A percentile compares a stretch with the other conserved stretches of the same genome.
These are phyloP conservation scores for Cryptococcus sp. DNA, from an alignment of 1,284 basidiomycete genomes.

Conservation along the genomic window DNA sequence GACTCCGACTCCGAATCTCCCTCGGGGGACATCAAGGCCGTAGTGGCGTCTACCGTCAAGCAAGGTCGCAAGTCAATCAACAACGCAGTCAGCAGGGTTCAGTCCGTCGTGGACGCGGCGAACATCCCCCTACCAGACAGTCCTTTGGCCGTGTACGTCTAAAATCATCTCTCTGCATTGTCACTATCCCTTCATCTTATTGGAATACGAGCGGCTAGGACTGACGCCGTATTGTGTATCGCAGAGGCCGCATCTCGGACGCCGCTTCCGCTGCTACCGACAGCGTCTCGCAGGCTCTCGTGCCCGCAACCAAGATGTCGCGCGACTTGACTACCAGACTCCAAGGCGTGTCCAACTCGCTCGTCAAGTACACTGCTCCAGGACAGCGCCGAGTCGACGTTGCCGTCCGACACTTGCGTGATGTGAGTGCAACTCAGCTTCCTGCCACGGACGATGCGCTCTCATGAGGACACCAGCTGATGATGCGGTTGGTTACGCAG, in stretches of 20 bases:
- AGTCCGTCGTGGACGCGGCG: constrained; percentile 35
- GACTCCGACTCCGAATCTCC: constrained; percentile 34
- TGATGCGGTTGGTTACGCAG: constrained; percentile 14
- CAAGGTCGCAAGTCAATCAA: constrained; percentile 36
- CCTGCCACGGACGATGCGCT: background rate
- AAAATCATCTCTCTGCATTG: background rate
- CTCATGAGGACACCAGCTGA: background rate
- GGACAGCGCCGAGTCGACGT: constrained; percentile 21
- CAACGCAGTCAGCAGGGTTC: constrained; percentile 35
- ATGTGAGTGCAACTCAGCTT: constrained; percentile 18
- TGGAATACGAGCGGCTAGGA: background rate
- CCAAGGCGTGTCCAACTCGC: constrained; percentile 8
- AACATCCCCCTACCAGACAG: constrained; percentile 44
- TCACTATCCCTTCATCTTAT: background rate
- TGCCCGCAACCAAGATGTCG: constrained; percentile 8
- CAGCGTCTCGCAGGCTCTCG: constrained; percentile 18
- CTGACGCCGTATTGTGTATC: background rate
- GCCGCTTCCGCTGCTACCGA: constrained; percentile 10
- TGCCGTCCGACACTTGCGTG: constrained; percentile 29
- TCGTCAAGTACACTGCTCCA: constrained; percentile 20
- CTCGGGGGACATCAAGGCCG: constrained; percentile 27
- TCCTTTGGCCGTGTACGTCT: constrained; percentile 35
- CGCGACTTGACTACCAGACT: constrained; percentile 12
- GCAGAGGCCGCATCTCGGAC: constrained; percentile 8
- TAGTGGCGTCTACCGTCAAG: constrained; percentile 14